A percentile compares a stretch with the other conserved stretches of the same genome.
Evolutionary conservation across 2,329 filamentous ascomycete genomes (phyloP).

Genomic region (Paramyrothecium sp.): DNA sequence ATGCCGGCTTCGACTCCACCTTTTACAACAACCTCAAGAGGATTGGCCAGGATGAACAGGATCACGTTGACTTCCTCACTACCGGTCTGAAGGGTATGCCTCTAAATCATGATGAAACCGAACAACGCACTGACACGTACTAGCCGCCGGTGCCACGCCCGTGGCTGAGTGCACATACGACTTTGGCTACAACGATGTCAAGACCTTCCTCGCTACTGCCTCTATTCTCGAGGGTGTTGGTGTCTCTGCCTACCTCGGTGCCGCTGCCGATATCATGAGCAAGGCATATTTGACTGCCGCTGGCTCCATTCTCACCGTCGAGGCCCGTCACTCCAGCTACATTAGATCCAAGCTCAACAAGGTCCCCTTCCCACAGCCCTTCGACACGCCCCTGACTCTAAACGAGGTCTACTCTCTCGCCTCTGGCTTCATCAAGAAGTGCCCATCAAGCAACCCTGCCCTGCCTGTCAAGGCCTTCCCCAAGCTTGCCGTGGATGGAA

Average conservation of each 20-base stretch:
- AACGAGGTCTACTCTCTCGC: constrained; percentile 66
- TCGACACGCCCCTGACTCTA: constrained; percentile 57
- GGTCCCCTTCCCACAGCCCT: constrained; percentile 56
- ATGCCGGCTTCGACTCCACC: constrained; percentile 45
- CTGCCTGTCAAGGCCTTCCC: constrained; percentile 64
- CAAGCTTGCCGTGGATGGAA: constrained; percentile 30
- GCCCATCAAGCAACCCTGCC: constrained; percentile 50
- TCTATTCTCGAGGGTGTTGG: constrained; percentile 65
- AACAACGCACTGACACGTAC: not conserved
- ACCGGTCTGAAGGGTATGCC: constrained; percentile 31
- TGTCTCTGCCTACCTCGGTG: constrained; percentile 63
- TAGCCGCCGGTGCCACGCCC: constrained; percentile 40
- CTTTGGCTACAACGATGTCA: constrained; percentile 58
- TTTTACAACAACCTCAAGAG: constrained; percentile 59
- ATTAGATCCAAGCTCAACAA: constrained; percentile 49
- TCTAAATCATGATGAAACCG: not conserved
- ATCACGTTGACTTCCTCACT: constrained; percentile 57
- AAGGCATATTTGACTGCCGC: constrained; percentile 59
- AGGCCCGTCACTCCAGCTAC: constrained; percentile 63
- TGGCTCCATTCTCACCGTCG: constrained; percentile 61
- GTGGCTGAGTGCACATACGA: constrained; percentile 55
- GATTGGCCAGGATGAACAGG: constrained; percentile 52
- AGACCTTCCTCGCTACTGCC: constrained; percentile 59
- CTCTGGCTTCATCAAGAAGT: constrained; percentile 57
- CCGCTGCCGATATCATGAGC: constrained; percentile 56